Conservation (phyloP, 2,329 filamentous ascomycete genomes). For the Fusarium poae region DNA sequence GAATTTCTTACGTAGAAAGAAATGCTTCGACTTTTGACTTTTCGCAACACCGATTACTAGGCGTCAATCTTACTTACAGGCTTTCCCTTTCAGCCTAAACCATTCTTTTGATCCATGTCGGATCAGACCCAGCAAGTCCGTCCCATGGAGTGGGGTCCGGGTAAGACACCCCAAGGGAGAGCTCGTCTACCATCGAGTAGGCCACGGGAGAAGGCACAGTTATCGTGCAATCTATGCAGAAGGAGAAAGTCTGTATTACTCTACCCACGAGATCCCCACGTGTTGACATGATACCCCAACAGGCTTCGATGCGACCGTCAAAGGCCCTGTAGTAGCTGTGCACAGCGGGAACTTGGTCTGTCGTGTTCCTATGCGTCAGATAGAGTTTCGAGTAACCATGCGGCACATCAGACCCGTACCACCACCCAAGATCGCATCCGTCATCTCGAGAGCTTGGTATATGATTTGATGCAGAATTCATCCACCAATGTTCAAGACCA, state of each 20-base stretch:
- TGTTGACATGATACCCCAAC: neutral
- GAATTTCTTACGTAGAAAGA: too few relatives aligned
- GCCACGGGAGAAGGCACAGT: slow-evolving; percentile 11
- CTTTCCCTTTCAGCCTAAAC: too few relatives aligned
- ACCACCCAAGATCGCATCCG: slow-evolving; percentile 25
- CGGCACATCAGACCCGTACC: neutral
- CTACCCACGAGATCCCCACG: too few relatives aligned
- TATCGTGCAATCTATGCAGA: slow-evolving; percentile 28
- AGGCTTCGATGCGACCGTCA: slow-evolving; percentile 31
- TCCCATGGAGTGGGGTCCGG: slow-evolving; percentile 14
- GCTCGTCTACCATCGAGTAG: slow-evolving; percentile 22
- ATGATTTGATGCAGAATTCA: slow-evolving; percentile 44
- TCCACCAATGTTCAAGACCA: neutral
- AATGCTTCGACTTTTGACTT: too few relatives aligned
- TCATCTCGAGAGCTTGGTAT: slow-evolving; percentile 50
- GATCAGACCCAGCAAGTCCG: neutral
- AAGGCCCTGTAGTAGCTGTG: slow-evolving; percentile 22
- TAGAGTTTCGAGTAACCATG: neutral
- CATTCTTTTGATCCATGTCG: neutral
- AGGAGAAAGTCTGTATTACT: slow-evolving; percentile 14
- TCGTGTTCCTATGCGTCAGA: slow-evolving; percentile 20
- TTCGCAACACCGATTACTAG: too few relatives aligned
- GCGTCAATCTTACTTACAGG: too few relatives aligned
- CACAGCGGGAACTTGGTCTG: slow-evolving; percentile 9
- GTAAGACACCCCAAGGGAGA: slow-evolving; percentile 16